These are phyloP conservation scores for Dittrichia graveolens DNA, from an alignment of 129 eudicot genomes.

Conservation along the genomic window DNA sequence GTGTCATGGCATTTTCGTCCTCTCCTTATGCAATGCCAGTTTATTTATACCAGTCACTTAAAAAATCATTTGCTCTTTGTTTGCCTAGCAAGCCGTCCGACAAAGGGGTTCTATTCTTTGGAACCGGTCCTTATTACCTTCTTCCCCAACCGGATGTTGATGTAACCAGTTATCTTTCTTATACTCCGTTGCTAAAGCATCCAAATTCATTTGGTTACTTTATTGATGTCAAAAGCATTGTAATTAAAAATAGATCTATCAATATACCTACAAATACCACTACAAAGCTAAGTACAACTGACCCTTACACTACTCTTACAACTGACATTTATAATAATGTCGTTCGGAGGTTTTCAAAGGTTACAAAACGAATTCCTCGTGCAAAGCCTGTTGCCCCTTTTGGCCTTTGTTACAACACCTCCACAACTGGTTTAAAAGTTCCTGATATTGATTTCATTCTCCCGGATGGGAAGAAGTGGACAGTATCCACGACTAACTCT, in stretches of 20 bases:
- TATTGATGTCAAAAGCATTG: conserved; percentile 1
- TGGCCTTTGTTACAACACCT: neutral
- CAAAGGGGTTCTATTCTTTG: conserved; percentile 2
- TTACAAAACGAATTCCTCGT: neutral
- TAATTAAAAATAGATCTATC: conserved; percentile 14
- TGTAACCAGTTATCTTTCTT: conserved; percentile 24
- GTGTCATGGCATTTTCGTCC: conserved; percentile 13
- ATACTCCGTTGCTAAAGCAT: conserved; percentile 24
- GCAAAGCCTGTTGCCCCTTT: conserved; percentile 15
- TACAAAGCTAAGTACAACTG: conserved; percentile 26
- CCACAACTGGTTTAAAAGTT: conserved; percentile 12
- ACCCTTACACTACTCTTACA: conserved; percentile 25
- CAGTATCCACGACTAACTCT: conserved; percentile 19
- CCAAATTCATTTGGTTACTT: conserved; percentile 26
- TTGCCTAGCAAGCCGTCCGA: conserved; percentile 28
- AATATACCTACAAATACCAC: conserved; percentile 5
- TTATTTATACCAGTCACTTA: neutral
- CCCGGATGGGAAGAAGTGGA: conserved; percentile 28
- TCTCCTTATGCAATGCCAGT: neutral
- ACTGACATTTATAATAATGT: conserved; percentile 21
- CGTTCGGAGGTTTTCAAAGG: conserved; percentile 18
- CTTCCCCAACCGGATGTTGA: conserved; percentile 19
- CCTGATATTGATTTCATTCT: conserved; percentile 37
- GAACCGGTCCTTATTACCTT: conserved; percentile 16
- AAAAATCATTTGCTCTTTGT: conserved; percentile 33